phyloP scores from a whole-genome alignment of 169 alveolate genomes.

The Plasmodium chabaudi region DNA sequence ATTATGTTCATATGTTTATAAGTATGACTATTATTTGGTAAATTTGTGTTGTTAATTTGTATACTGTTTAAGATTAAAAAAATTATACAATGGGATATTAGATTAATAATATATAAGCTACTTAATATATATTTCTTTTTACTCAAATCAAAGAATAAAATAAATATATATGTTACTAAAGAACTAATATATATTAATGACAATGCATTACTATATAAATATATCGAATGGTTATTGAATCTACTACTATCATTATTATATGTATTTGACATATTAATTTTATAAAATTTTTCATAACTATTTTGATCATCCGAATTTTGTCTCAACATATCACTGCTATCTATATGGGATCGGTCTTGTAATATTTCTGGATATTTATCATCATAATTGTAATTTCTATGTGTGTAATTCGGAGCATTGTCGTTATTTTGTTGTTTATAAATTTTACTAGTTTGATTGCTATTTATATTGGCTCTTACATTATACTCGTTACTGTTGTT shows the following conservation, averaged over 20 bases:
- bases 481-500: background rate
- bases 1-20: background rate
- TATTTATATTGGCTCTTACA: background rate
- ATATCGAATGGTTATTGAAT: slow-evolving; percentile 19
- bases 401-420: too few relatives aligned
- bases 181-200: slow-evolving; percentile 58
- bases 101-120: slow-evolving; percentile 22
- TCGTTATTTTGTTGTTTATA: background rate
- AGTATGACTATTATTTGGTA: background rate
- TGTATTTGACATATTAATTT: too few relatives aligned
- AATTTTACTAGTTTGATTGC: background rate
- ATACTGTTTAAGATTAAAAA: slow-evolving; percentile 39
- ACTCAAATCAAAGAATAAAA: slow-evolving; percentile 41
- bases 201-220: slow-evolving; percentile 37
- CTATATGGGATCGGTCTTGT: background rate
- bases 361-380: too few relatives aligned
- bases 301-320: background rate
- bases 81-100: slow-evolving; percentile 49
- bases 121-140: slow-evolving; percentile 48
- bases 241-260: background rate
- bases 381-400: too few relatives aligned
- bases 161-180: slow-evolving; percentile 40
- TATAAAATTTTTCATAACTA: background rate
- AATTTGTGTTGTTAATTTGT: slow-evolving; percentile 27
- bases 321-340: background rate